These are phyloP conservation scores for Xylariales sp. DNA, from an alignment of 2,329 filamentous ascomycete genomes.

Conservation along the genomic window DNA sequence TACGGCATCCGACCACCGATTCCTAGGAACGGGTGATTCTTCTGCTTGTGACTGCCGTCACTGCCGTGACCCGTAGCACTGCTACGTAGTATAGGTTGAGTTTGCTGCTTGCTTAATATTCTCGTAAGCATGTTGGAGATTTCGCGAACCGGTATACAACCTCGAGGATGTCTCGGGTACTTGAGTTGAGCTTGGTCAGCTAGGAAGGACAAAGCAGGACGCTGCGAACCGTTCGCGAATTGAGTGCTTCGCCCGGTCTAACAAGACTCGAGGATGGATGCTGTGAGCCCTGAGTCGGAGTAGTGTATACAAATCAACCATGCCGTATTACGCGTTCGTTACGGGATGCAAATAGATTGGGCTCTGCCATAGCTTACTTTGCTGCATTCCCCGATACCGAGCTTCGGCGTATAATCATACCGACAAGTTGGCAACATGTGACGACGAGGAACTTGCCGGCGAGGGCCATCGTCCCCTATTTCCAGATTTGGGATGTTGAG, in stretches of 20 bases:
- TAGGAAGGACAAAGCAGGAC: neutral
- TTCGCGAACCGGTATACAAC: neutral
- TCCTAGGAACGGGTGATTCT: neutral
- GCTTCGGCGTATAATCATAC: neutral
- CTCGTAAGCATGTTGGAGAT: slow-evolving; percentile 18
- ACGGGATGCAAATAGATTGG: neutral
- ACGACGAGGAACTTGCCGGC: neutral
- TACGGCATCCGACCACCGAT: neutral
- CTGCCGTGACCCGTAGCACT: slow-evolving; percentile 9
- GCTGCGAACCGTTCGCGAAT: slow-evolving; percentile 4
- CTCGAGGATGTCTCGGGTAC: neutral
- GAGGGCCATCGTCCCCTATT: neutral
- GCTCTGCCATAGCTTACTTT: neutral
- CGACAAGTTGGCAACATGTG: neutral
- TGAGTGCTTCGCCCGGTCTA: slow-evolving; percentile 2
- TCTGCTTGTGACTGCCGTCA: neutral
- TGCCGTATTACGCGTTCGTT: neutral
- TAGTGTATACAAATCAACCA: slow-evolving; percentile 9
- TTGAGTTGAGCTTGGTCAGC: neutral
- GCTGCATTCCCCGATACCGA: neutral
- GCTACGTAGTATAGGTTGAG: neutral
- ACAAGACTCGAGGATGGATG: neutral
- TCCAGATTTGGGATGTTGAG: neutral
- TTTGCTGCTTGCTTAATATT: slow-evolving; percentile 13
- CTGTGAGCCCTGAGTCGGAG: neutral